phyloP scores from a whole-genome alignment of 2,329 filamentous ascomycete species.

The Exophiala sp. region DNA sequence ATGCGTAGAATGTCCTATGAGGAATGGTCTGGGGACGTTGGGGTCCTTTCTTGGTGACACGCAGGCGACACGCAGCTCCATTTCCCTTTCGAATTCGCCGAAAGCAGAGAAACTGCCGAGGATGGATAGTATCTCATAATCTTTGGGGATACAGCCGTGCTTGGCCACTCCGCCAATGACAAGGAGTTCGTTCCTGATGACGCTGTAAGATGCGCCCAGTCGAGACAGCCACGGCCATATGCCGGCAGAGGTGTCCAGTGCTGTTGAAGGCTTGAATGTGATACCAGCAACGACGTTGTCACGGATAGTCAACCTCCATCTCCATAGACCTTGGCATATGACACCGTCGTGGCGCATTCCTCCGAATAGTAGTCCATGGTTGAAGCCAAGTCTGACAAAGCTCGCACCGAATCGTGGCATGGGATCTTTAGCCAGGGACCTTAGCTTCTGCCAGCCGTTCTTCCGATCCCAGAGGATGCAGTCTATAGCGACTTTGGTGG shows the following conservation, averaged over 20 bases:
- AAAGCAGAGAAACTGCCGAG: slow-evolving; percentile 27
- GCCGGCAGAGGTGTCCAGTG: slow-evolving; percentile 27
- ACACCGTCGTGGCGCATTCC: slow-evolving; percentile 66
- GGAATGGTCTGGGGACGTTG: slow-evolving; percentile 57
- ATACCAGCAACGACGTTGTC: slow-evolving; percentile 35
- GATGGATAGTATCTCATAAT: slow-evolving; percentile 54
- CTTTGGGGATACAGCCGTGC: slow-evolving; percentile 36
- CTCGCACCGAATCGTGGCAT: slow-evolving; percentile 56
- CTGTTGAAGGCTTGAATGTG: slow-evolving; percentile 23
- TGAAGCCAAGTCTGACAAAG: slow-evolving; percentile 40
- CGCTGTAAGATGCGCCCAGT: slow-evolving; percentile 52
- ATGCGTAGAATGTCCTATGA: slow-evolving; percentile 65
- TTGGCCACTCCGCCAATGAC: slow-evolving; percentile 52
- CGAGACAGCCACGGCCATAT: slow-evolving; percentile 36
- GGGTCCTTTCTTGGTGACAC: slow-evolving; percentile 30
- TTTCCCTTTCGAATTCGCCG: slow-evolving; percentile 26
- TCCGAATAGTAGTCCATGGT: slow-evolving; percentile 64
- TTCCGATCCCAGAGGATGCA: slow-evolving; percentile 54
- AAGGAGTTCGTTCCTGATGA: slow-evolving; percentile 45
- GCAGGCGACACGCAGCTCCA: slow-evolving; percentile 29
- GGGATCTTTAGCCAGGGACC: slow-evolving; percentile 37
- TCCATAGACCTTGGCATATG: slow-evolving; percentile 60
- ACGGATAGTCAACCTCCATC: slow-evolving; percentile 57
- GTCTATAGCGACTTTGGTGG: slow-evolving; percentile 47
- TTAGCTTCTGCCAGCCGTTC: slow-evolving; percentile 51